Percentiles rank a stretch among this genome's conserved stretches.
Evolutionary conservation across 192 early-diverging fungal species (phyloP).

Genomic region (Haplosporangium gracile): DNA sequence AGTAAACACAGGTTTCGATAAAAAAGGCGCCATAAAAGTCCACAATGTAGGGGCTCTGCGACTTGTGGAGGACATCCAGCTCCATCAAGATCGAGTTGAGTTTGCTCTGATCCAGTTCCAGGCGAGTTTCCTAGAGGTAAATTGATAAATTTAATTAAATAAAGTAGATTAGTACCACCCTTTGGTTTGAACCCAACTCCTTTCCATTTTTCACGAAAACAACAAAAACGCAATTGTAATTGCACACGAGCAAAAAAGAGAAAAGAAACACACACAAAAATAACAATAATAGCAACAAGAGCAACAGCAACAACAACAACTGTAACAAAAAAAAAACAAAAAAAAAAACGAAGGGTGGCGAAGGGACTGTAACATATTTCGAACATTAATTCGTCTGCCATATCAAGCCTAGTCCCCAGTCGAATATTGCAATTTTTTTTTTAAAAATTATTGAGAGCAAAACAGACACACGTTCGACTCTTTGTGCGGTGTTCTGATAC

Average conservation of each 20-base stretch:
- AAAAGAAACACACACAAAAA: background rate
- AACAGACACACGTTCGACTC: background rate
- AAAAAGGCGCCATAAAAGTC: constrained; percentile 99
- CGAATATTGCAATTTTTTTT: constrained; percentile 6
- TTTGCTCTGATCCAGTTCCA: constrained; percentile 90
- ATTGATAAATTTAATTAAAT: background rate
- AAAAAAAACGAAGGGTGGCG: background rate
- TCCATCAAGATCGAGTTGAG: constrained; percentile 97
- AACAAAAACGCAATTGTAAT: background rate
- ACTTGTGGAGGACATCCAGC: constrained; percentile 92
- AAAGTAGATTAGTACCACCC: constrained; percentile 13
- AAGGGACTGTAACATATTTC: background rate
- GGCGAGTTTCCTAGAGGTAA: constrained; percentile 80
- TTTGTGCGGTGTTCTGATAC: constrained; percentile 3
- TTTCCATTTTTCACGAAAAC: background rate
- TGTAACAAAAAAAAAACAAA: background rate
- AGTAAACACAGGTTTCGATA: constrained; percentile 96
- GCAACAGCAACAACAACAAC: background rate
- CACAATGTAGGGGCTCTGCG: constrained; percentile 90
- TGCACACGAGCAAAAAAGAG: background rate
- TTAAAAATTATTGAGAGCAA: constrained; percentile 1
- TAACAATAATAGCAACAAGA: background rate
- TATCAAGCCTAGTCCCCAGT: constrained; percentile 2
- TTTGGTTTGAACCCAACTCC: background rate
- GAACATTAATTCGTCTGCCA: background rate